Evolutionary conservation across 2,329 filamentous ascomycete genomes (phyloP), one percentile per base, ranked within the genome.

Genomic region (Tolypocladium ovalisporum): DNA sequence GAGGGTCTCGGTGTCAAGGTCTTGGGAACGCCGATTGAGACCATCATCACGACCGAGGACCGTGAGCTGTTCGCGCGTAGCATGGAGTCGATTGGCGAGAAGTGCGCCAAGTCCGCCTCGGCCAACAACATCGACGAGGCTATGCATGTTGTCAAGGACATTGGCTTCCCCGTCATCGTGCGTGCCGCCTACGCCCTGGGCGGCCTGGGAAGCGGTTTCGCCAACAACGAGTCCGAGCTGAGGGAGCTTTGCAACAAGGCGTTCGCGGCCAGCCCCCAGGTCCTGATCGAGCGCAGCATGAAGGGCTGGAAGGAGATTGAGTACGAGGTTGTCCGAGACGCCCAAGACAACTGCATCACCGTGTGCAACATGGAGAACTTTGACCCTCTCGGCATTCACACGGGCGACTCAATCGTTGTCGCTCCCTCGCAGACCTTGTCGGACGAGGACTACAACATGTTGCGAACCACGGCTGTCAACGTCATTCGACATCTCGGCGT

Each of bases 341-440:
- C 86, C 58, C 86, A 90, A 66, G 92, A 99, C 77, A 97, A 97
- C 81, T 99, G 94, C 72, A 97, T 99, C 71, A 99, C 94, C 8
- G 94, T 99, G 61, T 99, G 94, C 74, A 99, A 99, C 79, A 97
- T 99, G 94, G 94, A 99, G 78, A 99, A 99, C 77, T 99, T 99
- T 68, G 94, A 99, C 72, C 94, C 94, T 57, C 85, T 99, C 1
- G 94, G 94, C 67, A 97, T 97, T 62, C 94, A 97, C 70, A 99
- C 94, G 3, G 94, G 94, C 72, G 94, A 99, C 71, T 97, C 93
- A 15, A 97, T 99, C 63, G 94, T 99, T 55, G 94, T 99, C 52
- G 94, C 94, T 10, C 94, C 94, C 44, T 97, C 93, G 4, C 94
- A 97, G 74, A 99, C 94, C 0, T 79, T 99, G 24, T 96, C 91